A percentile compares a stretch with the other conserved stretches of the same genome.
phyloP scores from a whole-genome alignment of 352 stramenopile genomes.

The Phytophthora uliginosa region DNA sequence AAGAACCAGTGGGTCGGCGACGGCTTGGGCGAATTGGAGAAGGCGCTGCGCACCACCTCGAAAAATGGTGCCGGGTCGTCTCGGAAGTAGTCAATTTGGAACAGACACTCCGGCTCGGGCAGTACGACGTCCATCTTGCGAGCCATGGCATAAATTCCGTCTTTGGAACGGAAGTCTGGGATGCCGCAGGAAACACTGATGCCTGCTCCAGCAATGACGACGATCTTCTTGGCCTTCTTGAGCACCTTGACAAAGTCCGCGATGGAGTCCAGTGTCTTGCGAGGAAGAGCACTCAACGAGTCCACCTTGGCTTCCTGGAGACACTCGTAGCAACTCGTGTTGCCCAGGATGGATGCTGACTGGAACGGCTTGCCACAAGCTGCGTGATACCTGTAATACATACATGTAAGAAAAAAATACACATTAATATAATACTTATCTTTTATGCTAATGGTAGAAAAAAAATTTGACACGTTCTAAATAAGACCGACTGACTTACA shows the following conservation, averaged over 20 bases:
- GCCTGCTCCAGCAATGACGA: constrained; percentile 94
- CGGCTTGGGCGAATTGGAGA: constrained; percentile 78
- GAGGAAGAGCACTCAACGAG: constrained; percentile 37
- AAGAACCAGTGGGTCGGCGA: constrained; percentile 98
- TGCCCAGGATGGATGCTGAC: constrained; percentile 72
- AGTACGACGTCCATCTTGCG: constrained; percentile 88
- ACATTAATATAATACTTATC: constrained; percentile 30
- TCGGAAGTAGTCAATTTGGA: constrained; percentile 98
- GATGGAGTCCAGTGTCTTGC: constrained; percentile 57
- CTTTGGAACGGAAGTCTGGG: constrained; percentile 97
- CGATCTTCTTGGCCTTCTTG: constrained; percentile 85
- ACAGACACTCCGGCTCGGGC: constrained; percentile 97
- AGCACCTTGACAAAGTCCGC: constrained; percentile 77
- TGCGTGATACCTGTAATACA: constrained; percentile 52
- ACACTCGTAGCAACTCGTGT: constrained; percentile 85
- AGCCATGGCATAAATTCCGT: constrained; percentile 90
- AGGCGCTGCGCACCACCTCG: constrained; percentile 91
- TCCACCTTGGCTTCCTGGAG: constrained; percentile 54
- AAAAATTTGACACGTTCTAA: neutral
- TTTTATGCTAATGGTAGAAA: constrained; percentile 11
- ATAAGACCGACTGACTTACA: constrained; percentile 42
- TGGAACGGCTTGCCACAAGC: constrained; percentile 61
- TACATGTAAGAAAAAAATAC: constrained; percentile 6
- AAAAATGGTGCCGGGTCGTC: constrained; percentile 98
- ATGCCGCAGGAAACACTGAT: constrained; percentile 98